Percentiles rank a stretch among this genome's conserved stretches.
Conservation (phyloP, 1,284 basidiomycete species). For the Ustilago trichophora region DNA sequence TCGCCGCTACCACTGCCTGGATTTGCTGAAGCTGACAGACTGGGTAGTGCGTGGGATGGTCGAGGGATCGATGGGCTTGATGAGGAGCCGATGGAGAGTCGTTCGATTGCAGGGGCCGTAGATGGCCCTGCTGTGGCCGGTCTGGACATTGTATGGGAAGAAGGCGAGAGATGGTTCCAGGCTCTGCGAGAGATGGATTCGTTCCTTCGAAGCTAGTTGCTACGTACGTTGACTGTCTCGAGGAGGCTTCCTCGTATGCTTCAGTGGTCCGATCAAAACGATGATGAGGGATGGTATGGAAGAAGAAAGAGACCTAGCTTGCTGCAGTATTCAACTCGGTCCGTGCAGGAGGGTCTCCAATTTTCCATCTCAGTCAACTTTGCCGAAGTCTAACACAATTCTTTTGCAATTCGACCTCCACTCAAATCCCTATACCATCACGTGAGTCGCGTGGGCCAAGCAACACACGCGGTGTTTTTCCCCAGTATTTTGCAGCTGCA, state of each 20-base stretch:
- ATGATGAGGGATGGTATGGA: too few relatives aligned
- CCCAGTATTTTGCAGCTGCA: conserved; percentile 15
- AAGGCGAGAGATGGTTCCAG: too few relatives aligned
- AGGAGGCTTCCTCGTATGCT: too few relatives aligned
- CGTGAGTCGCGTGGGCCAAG: conserved; percentile 35
- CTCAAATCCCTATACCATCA: conserved; percentile 17
- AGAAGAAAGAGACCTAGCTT: too few relatives aligned
- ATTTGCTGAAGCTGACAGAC: conserved; percentile 7
- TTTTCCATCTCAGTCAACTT: too few relatives aligned
- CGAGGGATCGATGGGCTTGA: conserved; percentile 15
- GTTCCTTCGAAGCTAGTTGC: too few relatives aligned
- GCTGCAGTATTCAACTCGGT: conserved; percentile 20
- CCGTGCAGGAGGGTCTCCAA: too few relatives aligned
- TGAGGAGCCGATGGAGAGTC: conserved; percentile 33
- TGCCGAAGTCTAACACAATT: too few relatives aligned
- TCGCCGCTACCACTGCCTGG: conserved; percentile 6
- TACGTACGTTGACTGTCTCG: too few relatives aligned
- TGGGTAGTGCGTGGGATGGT: conserved; percentile 41
- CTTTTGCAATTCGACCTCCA: conserved; percentile 28
- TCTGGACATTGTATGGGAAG: conserved; percentile 34
- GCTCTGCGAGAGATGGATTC: too few relatives aligned
- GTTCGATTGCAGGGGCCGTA: conserved; percentile 20
- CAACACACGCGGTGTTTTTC: conserved; percentile 38
- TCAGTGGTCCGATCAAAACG: too few relatives aligned
- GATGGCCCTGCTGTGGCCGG: conserved; percentile 7